Evolutionary conservation across 495 filamentous ascomycete species (phyloP), one percentile per base, ranked within the genome.

Genomic region (Beverwykella pulmonaria): DNA sequence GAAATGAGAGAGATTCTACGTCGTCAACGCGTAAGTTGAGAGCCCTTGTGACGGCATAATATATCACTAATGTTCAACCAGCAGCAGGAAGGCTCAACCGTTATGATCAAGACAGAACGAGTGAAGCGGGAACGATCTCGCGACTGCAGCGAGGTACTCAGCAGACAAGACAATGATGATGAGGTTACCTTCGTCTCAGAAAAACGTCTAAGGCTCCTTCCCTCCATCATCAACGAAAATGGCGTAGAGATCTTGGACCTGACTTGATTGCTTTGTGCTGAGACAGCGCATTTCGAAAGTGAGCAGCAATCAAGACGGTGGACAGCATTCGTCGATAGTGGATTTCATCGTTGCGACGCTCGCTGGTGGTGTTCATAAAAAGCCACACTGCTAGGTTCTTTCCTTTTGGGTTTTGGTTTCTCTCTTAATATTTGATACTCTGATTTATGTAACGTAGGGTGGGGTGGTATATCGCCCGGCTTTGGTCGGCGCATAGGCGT

Each of bases 1-100:
- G 69, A 71, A 34, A 22, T 57, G 34, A 15, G 59, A 19, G 65
- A 54, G 29, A 53, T 64, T 32, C 27, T 71, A 10, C 53, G 49
- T 25, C 59, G 54, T 2, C 36, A 64, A 26, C 29, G 56, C 8
- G 69, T 68, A 44, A 55, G 69, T 36, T 23, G 22, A 22, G 8
- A 4, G 7, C 30, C 2, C 5, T 1, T 32, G 1, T 47, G 19
- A 14, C 25, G 29, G 14, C 49, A 19, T 39, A 5, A 25, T 2
- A 19, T 17, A 44, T 29, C 44, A n/a, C 22, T 48, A 30, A 29
- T 19, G 14, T 15, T 44, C 30, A 4, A 6, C 5, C 39, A 53
- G 46, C 5, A 29, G 39, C 19, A n/a, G 26, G 23, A 20, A 19
- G 26, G 26, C 5, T 12, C 39, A 27, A 9, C 48, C 9, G 2